Base-by-base conservation (phyloP, 768 basidiomycete genomes). In the Trichaptum fuscoviolaceum region DNA sequence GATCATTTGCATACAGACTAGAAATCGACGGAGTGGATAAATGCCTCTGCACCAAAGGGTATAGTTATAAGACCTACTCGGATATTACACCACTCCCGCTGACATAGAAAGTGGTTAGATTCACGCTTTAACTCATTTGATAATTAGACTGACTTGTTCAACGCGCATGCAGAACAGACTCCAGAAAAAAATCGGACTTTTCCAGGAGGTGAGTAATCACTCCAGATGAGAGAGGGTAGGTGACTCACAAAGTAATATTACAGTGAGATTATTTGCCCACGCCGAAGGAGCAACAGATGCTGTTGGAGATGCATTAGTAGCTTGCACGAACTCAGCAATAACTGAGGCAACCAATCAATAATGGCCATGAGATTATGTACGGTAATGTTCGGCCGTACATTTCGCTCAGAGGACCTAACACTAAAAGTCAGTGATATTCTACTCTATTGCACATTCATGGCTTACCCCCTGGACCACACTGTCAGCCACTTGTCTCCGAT, bases 1-100 rank as follows among this genome's bases (percentile, higher is more conserved):
- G 25, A 61, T 72, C 67, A 20, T 67, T 68, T 7, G 69, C 64
- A 27, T 66, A 71, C 26, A 70, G 35, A 62, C 69, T 65, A 18
- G 8, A 20, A 30, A 30, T 30, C 30, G 30, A 30, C 30, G 30
- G 30, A 30, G 30, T 18, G 35, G 25, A 34, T 20, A 24, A 27
- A 7, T 20, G 7, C 35, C 3, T 35, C 26, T 12, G 60, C 59
- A 25, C 34, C 27, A 15, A 36, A 57, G 36, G 27, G 23, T 7
- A 20, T 35, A 10, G 5, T 0, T 2, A 52, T 20, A 9, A 65
- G 12, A 10, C 65, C 23, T 63, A 71, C 69, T 70, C 69, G 1
- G 67, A 58, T 24, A 71, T 66, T 0, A 68, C 63, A 0, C 69
- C 69, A 35, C 64, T 30, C 3, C 67, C 70, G 15, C 69, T 70